Evolutionary conservation across 257 asterid species (phyloP).

Genomic region (Linderniella brevidens): DNA sequence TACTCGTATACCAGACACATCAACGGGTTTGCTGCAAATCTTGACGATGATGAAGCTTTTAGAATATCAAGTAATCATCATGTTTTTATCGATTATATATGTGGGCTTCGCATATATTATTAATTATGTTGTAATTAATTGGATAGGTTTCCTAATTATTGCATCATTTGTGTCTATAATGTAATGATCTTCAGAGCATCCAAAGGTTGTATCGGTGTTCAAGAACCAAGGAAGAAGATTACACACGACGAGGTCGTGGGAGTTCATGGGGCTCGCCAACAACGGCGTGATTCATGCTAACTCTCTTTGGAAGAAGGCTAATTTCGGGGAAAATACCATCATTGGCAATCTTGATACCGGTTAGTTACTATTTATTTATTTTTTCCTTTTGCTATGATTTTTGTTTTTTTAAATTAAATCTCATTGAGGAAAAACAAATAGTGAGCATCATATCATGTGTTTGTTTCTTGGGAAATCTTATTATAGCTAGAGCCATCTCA

Average conservation of each 20-base stretch:
- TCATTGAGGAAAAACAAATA: conserved; percentile 4
- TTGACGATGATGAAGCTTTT: conserved; percentile 54
- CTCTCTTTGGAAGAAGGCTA: conserved; percentile 47
- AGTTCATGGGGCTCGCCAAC: conserved; percentile 36
- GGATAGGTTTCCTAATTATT: neutral
- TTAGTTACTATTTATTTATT: conserved; percentile 8
- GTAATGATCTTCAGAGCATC: conserved; percentile 22
- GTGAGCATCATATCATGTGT: neutral
- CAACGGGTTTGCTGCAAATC: conserved; percentile 67
- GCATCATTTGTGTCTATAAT: neutral
- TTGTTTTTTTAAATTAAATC: neutral
- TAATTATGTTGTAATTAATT: too few species aligned
- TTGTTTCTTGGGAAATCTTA: neutral
- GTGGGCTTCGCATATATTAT: too few species aligned
- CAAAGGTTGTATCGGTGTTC: conserved; percentile 47
- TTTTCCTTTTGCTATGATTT: neutral
- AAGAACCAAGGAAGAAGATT: conserved; percentile 22
- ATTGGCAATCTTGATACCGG: conserved; percentile 60
- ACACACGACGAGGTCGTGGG: conserved; percentile 83
- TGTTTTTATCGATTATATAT: neutral
- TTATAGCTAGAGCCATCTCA: neutral
- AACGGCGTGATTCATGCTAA: conserved; percentile 15
- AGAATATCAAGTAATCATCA: conserved; percentile 24
- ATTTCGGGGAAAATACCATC: conserved; percentile 42
- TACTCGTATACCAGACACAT: conserved; percentile 47